Evolutionary conservation across 129 eudicot genomes (phyloP), one percentile per base, ranked within the genome.

Genomic region (Scalesia atractyloides): DNA sequence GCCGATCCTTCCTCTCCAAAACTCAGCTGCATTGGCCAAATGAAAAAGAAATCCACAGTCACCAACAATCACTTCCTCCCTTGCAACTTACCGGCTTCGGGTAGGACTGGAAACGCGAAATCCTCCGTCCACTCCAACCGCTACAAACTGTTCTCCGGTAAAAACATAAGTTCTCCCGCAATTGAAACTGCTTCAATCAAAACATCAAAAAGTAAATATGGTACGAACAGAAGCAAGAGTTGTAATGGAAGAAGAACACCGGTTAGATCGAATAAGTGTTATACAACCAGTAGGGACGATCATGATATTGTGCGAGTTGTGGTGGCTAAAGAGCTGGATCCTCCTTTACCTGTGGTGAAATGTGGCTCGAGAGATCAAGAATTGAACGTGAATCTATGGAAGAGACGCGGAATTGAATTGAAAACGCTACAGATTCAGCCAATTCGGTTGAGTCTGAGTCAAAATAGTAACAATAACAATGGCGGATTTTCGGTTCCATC

Each of bases 271-370:
- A 70, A 59, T 36, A 74, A 46, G 5, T 46, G 22, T 62, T 39
- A 46, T 24, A 50, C 36, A 61, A 47, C 56, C 62, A 69, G 81
- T 48, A 76, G 61, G 18, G 72, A 71, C 41, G 81, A 77, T 77
- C 81, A 43, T 58, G 66, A 49, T 77, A 8, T 39, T 20, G 50
- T 49, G 66, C 61, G 76, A 69, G 66, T 34, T 44, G 70, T 68
- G 75, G 62, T 85, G 70, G 62, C 82, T 12, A 72, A 47, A 51
- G 87, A 87, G 52, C 6, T 87, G 76, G 97, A 90, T 83, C 97
- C 97, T 24, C 96, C 96, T 36, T 85, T 90, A 83, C 97, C 97
- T 57, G 97, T 90, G 79, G 86, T 87, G 78, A 90, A 83, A 84
- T 56, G 70, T 33, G 17, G 80, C n/a, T 69, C 76, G 4, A 68